These are phyloP conservation scores for Colletotrichum sp. DNA, from an alignment of 2,329 filamentous ascomycete species.

Conservation along the genomic window DNA sequence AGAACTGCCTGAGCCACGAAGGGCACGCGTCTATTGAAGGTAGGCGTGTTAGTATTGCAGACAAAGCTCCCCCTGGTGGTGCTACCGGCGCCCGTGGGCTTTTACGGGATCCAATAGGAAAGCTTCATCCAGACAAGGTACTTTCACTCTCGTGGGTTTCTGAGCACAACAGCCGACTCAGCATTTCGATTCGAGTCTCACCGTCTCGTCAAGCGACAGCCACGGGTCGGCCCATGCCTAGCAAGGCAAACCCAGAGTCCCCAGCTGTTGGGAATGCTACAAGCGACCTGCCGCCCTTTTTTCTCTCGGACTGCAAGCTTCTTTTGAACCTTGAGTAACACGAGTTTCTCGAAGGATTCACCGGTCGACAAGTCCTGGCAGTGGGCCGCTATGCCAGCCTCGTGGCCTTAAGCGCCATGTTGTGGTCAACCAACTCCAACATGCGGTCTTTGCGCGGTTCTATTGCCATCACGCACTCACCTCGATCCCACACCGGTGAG, in stretches of 20 bases:
- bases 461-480: neutral
- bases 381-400: neutral
- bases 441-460: neutral
- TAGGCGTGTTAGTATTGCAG: neutral
- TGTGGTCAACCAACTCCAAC: neutral
- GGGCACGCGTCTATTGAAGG: neutral
- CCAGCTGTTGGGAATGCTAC: neutral
- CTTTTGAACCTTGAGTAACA: neutral
- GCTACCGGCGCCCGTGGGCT: neutral
- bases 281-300: neutral
- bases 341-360: neutral
- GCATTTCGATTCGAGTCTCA: neutral
- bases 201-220: conserved; percentile 6
- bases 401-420: neutral
- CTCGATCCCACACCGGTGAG: neutral
- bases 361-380: neutral
- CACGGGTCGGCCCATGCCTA: neutral
- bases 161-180: neutral
- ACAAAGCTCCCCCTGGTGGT: neutral
- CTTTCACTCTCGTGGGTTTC: neutral
- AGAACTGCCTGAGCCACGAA: neutral
- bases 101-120: neutral
- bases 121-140: neutral
- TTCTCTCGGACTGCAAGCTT: neutral
- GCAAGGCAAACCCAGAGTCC: neutral